These are phyloP conservation scores for Diaporthe ampelina DNA, from an alignment of 2,329 filamentous ascomycete species.

Conservation along the genomic window DNA sequence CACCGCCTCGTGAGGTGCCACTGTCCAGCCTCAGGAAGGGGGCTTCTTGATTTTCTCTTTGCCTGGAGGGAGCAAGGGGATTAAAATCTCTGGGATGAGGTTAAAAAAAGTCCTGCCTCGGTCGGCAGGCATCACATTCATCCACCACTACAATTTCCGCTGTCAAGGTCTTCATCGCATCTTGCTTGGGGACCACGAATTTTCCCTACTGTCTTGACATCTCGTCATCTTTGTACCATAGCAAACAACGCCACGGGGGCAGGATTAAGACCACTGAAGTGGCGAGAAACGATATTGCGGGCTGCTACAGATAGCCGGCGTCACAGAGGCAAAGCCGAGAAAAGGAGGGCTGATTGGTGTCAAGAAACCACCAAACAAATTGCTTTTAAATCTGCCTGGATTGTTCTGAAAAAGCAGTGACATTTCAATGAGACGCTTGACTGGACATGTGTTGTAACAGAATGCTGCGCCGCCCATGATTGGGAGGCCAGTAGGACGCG, in stretches of 20 bases:
- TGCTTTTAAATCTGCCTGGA: neutral
- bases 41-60: neutral
- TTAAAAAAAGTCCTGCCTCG: neutral
- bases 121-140: neutral
- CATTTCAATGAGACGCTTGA: neutral
- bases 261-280: no score
- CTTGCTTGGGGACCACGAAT: neutral
- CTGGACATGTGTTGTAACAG: neutral
- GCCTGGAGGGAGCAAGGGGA: no score
- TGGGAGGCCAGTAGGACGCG: no score
- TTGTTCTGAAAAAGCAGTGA: neutral
- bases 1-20: neutral
- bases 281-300: neutral
- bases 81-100: neutral
- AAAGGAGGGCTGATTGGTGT: neutral
- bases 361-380: neutral
- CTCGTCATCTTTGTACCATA: conserved; percentile 29
- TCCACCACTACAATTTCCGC: neutral
- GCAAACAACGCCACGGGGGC: neutral
- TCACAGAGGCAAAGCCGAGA: neutral
- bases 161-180: neutral
- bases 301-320: neutral
- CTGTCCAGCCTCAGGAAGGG: neutral
- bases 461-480: no score
- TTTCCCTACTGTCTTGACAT: conserved; percentile 12